Base-by-base conservation (phyloP, 2,329 filamentous ascomycete genomes). In the Diplodia scrobiculata region DNA sequence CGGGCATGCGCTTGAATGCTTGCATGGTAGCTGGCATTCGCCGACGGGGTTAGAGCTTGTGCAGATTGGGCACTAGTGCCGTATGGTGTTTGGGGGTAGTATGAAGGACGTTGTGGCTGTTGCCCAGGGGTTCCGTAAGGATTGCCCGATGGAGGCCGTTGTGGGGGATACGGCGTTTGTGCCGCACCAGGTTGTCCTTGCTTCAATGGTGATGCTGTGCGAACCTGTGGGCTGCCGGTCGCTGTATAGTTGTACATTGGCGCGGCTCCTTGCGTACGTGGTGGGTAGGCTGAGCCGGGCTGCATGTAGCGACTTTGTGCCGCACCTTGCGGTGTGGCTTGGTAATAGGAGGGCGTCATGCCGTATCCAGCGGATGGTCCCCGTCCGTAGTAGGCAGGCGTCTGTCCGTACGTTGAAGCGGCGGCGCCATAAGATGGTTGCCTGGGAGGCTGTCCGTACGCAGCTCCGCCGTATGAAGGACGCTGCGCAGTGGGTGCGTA, bases 201-300 rank as follows among this genome's bases (percentile, higher is more conserved):
- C 64, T 78, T 78, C n/a, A 78, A 70, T 3, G 76, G 76, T n/a
- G 76, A 77, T 1, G 65, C 73, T 34, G 72, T 77, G 47, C 73
- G 75, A 59, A 71, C 69, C 58, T 75, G 75, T 9, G 73, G 71
- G 58, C 72, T 73, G 21, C 70, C 73, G 4, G 68, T 68, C 3
- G 71, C 67, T 21, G 68, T 72, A 63, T 77, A 77, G 29, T 54
- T 68, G 51, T 70, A 68, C 70, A 76, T 73, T 2, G 75, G 73
- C 6, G 74, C 72, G 6, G 73, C 72, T 47, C 73, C 74, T 50
- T 75, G 74, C 19, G 75, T 72, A 19, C 75, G 72, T 45, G 74
- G 74, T 32, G 73, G 73, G 68, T 74, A 78, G 13, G 73, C 74
- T 50, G 74, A 74, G 64, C 72, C 73, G 5, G 69, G 65, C 50